Conservation (phyloP, 169 alveolate genomes). For the Babesia caballi region DNA sequence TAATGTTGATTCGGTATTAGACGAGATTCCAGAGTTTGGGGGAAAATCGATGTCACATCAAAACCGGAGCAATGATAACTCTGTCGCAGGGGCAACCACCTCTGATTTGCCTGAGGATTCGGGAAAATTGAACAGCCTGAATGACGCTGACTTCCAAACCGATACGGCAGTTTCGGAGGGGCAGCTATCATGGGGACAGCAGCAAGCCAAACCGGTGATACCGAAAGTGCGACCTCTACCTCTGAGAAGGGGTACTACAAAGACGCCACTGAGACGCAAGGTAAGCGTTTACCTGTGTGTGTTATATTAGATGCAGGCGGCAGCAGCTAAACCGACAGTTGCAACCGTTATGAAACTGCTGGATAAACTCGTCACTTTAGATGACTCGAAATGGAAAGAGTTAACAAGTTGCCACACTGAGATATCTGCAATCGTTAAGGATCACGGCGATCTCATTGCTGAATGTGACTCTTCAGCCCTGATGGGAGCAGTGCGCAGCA, state of each 20-base stretch:
- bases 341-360: constrained; percentile 2
- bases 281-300: background rate
- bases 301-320: constrained; percentile 5
- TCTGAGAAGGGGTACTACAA: constrained; percentile 48
- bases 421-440: constrained; percentile 4
- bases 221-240: constrained; percentile 42
- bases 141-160: no score
- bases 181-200: background rate
- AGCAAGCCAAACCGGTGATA: background rate
- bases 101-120: no score
- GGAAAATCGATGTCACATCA: background rate
- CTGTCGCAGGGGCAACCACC: background rate
- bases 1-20: background rate
- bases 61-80: background rate
- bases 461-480: constrained; percentile 26
- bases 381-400: constrained; percentile 38
- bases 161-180: background rate
- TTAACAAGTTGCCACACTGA: constrained; percentile 53
- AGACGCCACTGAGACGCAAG: constrained; percentile 15
- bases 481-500: constrained; percentile 18
- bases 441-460: constrained; percentile 29
- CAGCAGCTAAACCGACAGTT: constrained; percentile 29
- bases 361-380: constrained; percentile 27
- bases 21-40: background rate
- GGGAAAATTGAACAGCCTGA: no score